Conservation (phyloP, 345 rosid genomes). For the Hypericum perforatum region DNA sequence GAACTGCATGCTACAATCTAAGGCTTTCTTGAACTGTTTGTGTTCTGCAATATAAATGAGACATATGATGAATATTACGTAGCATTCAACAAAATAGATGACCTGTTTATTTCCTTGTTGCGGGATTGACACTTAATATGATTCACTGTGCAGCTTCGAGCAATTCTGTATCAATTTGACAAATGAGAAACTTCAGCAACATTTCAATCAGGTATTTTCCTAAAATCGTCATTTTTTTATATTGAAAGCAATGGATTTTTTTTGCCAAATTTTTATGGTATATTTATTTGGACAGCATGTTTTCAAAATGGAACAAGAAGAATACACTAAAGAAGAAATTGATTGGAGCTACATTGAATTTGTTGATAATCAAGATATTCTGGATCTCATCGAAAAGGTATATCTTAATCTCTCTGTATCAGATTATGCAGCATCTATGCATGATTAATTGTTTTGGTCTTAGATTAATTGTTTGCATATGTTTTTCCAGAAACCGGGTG, state of each 20-base stretch:
- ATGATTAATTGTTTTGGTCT: background rate
- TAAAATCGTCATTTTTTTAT: conserved; percentile 3
- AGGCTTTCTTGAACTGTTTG: too few species aligned
- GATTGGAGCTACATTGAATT: conserved; percentile 98
- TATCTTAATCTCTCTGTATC: conserved; percentile 17
- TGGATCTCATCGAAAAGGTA: conserved; percentile 98
- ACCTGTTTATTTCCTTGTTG: conserved; percentile 14
- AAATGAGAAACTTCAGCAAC: conserved; percentile 98
- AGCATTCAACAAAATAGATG: background rate
- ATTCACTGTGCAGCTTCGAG: conserved; percentile 69
- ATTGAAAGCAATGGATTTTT: conserved; percentile 13
- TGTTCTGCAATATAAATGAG: too few species aligned
- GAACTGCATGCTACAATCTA: too few species aligned
- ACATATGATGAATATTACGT: too few species aligned
- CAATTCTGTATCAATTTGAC: conserved; percentile 99
- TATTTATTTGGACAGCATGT: conserved; percentile 60
- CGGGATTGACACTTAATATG: conserved; percentile 13
- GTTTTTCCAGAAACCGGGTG: conserved; percentile 93
- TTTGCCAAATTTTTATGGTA: conserved; percentile 8
- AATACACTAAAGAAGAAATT: conserved; percentile 89
- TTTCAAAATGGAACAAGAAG: conserved; percentile 99
- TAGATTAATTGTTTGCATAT: conserved; percentile 2
- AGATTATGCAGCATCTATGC: background rate
- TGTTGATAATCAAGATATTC: conserved; percentile 83
- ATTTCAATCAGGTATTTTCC: conserved; percentile 86